Evolutionary conservation across 2,329 filamentous ascomycete genomes (phyloP).

Genomic region (Cytospora mali): DNA sequence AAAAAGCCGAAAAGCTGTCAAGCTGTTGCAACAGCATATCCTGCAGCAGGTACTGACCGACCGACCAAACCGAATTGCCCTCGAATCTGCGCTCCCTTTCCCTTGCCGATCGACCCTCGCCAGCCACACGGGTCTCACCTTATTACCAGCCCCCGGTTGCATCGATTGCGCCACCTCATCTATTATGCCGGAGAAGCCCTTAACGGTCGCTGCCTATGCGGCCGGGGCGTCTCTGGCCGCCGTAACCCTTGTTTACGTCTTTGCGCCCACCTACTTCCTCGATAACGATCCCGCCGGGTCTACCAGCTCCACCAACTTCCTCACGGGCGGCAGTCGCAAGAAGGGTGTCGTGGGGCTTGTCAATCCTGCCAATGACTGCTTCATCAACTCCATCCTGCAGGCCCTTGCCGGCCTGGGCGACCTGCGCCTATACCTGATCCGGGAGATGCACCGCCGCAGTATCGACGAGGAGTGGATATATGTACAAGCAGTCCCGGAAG

Average conservation of each 20-base stretch:
- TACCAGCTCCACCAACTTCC: conserved; percentile 33
- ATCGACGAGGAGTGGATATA: conserved; percentile 81
- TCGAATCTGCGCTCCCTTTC: background rate
- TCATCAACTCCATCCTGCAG: conserved; percentile 96
- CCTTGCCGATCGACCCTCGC: conserved; percentile 7
- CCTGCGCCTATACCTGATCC: conserved; percentile 86
- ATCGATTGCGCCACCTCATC: conserved; percentile 7
- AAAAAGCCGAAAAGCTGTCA: too few species aligned
- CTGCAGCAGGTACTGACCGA: background rate
- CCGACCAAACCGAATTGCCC: background rate
- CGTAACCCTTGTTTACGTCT: conserved; percentile 94
- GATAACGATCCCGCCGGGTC: conserved; percentile 72
- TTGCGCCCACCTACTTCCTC: conserved; percentile 94
- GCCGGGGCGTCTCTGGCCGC: conserved; percentile 94
- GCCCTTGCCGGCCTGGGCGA: conserved; percentile 88
- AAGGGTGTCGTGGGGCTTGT: conserved; percentile 85
- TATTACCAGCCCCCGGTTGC: background rate
- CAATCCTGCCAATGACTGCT: conserved; percentile 94
- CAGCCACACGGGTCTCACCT: background rate
- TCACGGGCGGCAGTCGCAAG: conserved; percentile 55
- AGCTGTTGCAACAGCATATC: background rate
- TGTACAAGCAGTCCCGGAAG: conserved; percentile 57
- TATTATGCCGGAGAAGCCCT: conserved; percentile 77
- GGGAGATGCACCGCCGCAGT: conserved; percentile 81
- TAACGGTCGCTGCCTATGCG: conserved; percentile 88